Evolutionary conservation across 345 rosid species (phyloP), one percentile per base, ranked within the genome.

Genomic region (Microcos paniculata): DNA sequence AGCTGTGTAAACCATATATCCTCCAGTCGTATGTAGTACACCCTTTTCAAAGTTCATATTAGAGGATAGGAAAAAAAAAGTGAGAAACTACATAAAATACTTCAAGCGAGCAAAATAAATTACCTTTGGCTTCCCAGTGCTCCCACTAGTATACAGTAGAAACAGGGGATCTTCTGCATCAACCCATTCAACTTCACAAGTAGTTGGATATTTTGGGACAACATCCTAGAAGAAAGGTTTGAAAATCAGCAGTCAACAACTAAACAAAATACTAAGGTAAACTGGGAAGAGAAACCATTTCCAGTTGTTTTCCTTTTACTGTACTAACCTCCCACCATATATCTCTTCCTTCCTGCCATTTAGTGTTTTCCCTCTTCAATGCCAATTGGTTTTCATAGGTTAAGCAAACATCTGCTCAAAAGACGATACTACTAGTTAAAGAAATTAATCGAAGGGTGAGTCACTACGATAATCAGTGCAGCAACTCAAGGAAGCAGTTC

Each of bases 101-200:
- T 68, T 62, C 28, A 74, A 73, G 38, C 8, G 65, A 52, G 26
- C 63, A 71, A 59, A 58, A 46, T 49, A 78, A 0, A 40, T n/a
- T 79, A 91, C 99, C 99, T 96, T 96, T 46, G 99, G 99, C 82
- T 96, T 96, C 74, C 99, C 99, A 0, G 99, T 96, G 87, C 99
- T 96, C 77, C 99, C 99, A 75, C 99, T 96, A 46, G 99, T 96
- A 80, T 96, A 96, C 62, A 96, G 90, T 76, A 96, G 88, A 83
- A 93, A 96, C 73, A 92, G 84, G 53, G 99, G 94, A 90, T 93
- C 98, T 89, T 95, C 99, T 3, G 99, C 98, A 88, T 96, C 99
- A 85, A 93, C 92, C 99, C 99, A 96, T 88, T 92, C 97, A 59
- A 93, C 92, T 24, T 84, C 96, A 82, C 98, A 96, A 3, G 86